Conservation (phyloP, 192 early-diverging fungal genomes). For the Backusella tarrabulga region DNA sequence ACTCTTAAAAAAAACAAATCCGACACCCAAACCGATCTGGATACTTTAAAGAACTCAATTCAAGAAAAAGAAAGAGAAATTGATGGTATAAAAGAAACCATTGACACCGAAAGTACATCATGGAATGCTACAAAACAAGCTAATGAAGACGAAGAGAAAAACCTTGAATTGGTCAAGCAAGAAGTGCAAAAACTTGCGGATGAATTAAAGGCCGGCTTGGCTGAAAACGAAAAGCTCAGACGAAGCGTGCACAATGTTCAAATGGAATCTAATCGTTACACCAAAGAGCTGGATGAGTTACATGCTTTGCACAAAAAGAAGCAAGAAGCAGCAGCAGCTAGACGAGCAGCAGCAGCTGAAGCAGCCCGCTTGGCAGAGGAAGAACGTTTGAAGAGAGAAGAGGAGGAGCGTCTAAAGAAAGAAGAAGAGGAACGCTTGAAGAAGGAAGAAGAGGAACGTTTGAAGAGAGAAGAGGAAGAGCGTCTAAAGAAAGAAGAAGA, state of each 20-base stretch:
- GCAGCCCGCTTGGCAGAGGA: not conserved
- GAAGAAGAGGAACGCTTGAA: too few relatives aligned
- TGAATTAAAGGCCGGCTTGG: constrained; percentile 40
- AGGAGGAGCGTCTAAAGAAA: not conserved
- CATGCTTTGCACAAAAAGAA: constrained; percentile 59
- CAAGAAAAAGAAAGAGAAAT: constrained; percentile 58
- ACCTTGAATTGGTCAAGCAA: constrained; percentile 38
- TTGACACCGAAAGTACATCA: constrained; percentile 41
- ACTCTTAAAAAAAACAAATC: constrained; percentile 57
- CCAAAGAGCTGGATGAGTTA: constrained; percentile 57
- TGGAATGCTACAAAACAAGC: constrained; percentile 46
- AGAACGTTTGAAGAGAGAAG: not conserved
- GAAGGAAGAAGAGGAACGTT: not conserved
- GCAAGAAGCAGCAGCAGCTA: constrained; percentile 50
- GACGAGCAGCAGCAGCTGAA: constrained; percentile 53
- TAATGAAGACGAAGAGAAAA: constrained; percentile 44
- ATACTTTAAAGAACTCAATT: constrained; percentile 53
- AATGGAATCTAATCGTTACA: constrained; percentile 51
- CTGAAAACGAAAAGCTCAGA: constrained; percentile 48
- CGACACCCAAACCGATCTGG: constrained; percentile 53
- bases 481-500: not conserved
- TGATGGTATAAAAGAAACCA: constrained; percentile 48
- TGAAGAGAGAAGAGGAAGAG: not conserved
- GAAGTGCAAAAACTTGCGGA: constrained; percentile 46
- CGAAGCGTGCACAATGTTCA: constrained; percentile 47